A percentile compares a stretch with the other conserved stretches of the same genome.
These are phyloP conservation scores for Colletotrichum nymphaeae DNA, from an alignment of 2,329 filamentous ascomycete species.

Conservation along the genomic window DNA sequence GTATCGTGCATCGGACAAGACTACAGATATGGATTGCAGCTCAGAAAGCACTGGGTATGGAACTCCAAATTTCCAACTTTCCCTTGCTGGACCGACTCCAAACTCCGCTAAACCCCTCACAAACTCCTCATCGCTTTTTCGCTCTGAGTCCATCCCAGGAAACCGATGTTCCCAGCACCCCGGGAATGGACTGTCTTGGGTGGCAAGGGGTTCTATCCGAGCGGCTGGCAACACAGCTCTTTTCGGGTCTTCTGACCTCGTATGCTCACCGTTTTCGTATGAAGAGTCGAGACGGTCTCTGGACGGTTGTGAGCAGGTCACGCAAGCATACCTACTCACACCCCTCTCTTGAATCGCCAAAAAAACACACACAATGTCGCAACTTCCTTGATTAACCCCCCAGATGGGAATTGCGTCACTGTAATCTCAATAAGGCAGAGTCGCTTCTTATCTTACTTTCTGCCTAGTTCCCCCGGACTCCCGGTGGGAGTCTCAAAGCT, in stretches of 20 bases:
- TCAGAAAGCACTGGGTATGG: not conserved
- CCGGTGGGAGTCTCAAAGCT: too few relatives aligned
- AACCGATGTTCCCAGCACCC: not conserved
- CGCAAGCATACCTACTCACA: not conserved
- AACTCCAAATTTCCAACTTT: not conserved
- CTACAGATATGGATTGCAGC: not conserved
- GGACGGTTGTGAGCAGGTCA: not conserved
- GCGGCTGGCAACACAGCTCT: not conserved
- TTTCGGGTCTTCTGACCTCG: conserved; percentile 15
- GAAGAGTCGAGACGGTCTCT: not conserved
- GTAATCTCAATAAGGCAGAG: not conserved
- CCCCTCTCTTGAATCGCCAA: conserved; percentile 1
- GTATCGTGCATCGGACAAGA: not conserved
- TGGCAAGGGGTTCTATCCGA: not conserved
- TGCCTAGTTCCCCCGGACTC: not conserved
- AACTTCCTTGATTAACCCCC: not conserved
- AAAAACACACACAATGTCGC: not conserved
- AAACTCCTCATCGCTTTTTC: not conserved
- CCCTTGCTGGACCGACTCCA: not conserved
- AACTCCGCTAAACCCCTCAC: not conserved
- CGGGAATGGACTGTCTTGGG: not conserved
- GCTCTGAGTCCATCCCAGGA: not conserved
- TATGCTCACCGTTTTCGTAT: conserved; percentile 5
- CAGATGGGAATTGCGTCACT: not conserved
- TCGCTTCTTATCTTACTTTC: conserved; percentile 1